A percentile compares a stretch with the other conserved stretches of the same genome.
Conservation (phyloP, 2,329 filamentous ascomycete species). For the Penicillium digitatum region DNA sequence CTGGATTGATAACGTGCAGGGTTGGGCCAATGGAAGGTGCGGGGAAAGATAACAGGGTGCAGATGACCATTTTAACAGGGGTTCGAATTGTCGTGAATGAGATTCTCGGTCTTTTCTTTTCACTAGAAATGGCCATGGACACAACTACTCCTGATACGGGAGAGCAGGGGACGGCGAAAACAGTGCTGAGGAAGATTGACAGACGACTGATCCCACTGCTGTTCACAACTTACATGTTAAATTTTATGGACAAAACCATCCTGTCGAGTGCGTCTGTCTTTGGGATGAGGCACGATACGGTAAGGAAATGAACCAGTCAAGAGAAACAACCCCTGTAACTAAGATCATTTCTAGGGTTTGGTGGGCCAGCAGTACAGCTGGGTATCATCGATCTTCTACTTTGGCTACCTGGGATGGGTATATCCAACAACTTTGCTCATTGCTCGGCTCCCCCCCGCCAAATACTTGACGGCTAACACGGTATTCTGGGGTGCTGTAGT, state of each 20-base stretch:
- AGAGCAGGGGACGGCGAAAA: constrained; percentile 12
- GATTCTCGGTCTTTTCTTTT: neutral
- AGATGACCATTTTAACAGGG: neutral
- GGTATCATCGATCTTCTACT: constrained; percentile 31
- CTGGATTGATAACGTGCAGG: constrained; percentile 9
- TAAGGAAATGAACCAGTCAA: constrained; percentile 4
- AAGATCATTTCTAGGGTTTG: constrained; percentile 6
- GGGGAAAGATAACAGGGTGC: constrained; percentile 17
- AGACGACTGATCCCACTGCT: constrained; percentile 2
- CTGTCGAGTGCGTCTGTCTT: constrained; percentile 56
- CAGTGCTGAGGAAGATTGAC: constrained; percentile 47
- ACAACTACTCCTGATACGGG: neutral
- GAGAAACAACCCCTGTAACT: neutral
- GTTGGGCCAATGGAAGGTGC: constrained; percentile 4
- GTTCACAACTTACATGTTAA: constrained; percentile 56
- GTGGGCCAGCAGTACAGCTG: constrained; percentile 28
- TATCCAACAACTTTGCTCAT: constrained; percentile 27
- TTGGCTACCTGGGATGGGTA: constrained; percentile 30
- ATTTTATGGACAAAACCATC: constrained; percentile 61
- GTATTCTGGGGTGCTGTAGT: constrained; percentile 50
- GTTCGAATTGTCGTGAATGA: neutral
- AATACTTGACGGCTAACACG: constrained; percentile 38
- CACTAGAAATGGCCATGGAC: neutral
- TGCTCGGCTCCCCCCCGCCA: constrained; percentile 24
- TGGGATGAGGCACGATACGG: constrained; percentile 49